A percentile compares a stretch with the other conserved stretches of the same genome.
Conservation (phyloP, 2,329 filamentous ascomycete genomes). For the Talaromyces sp. region DNA sequence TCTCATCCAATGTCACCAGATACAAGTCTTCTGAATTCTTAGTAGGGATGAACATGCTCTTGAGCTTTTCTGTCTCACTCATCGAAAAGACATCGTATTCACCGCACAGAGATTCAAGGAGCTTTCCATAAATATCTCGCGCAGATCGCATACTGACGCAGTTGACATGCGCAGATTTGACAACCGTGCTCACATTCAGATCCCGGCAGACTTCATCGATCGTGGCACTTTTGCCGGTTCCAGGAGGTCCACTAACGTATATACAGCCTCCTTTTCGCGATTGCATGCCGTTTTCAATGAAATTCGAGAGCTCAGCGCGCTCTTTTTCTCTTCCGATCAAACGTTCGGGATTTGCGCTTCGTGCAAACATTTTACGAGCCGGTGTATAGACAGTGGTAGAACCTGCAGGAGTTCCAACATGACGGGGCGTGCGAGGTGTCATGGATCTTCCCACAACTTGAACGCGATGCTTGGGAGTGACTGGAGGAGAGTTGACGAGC, state of each 20-base stretch:
- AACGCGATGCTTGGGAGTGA: slow-evolving; percentile 80
- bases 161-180: slow-evolving; percentile 80
- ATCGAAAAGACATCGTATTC: slow-evolving; percentile 61
- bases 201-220: slow-evolving; percentile 72
- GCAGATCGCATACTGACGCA: slow-evolving; percentile 95
- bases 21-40: slow-evolving; percentile 57
- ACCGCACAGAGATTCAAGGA: slow-evolving; percentile 67
- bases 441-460: slow-evolving; percentile 70
- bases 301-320: slow-evolving; percentile 62
- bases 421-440: slow-evolving; percentile 74
- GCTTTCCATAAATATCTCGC: slow-evolving; percentile 75
- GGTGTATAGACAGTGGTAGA: slow-evolving; percentile 77
- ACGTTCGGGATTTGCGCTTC: slow-evolving; percentile 69
- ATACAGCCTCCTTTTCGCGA: slow-evolving; percentile 70
- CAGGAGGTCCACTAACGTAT: slow-evolving; percentile 92
- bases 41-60: slow-evolving; percentile 66
- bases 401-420: slow-evolving; percentile 63
- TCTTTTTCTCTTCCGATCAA: slow-evolving; percentile 74
- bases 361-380: slow-evolving; percentile 81
- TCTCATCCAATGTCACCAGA: slow-evolving; percentile 88
- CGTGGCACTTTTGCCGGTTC: slow-evolving; percentile 95
- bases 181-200: slow-evolving; percentile 47
- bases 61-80: slow-evolving; percentile 65
- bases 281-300: slow-evolving; percentile 63
- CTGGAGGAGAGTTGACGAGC: slow-evolving; percentile 63